These are phyloP conservation scores for Annulohypoxylon bovei DNA, from an alignment of 495 filamentous ascomycete genomes.

Conservation along the genomic window DNA sequence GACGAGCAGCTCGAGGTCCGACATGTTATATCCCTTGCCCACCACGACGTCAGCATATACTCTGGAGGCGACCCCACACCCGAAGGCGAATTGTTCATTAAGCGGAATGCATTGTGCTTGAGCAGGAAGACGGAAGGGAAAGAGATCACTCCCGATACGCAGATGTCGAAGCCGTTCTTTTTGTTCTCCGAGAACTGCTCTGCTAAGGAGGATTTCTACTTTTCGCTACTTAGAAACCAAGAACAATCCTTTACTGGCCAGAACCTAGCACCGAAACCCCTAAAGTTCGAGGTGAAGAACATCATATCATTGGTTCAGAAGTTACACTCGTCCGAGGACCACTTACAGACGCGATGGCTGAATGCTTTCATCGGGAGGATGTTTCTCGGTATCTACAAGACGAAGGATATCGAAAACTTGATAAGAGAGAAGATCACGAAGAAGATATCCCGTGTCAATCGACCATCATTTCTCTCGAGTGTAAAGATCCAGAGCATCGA, in stretches of 20 bases:
- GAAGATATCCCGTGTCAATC: slow-evolving; percentile 94
- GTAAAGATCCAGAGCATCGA: slow-evolving; percentile 83
- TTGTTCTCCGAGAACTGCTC: slow-evolving; percentile 94
- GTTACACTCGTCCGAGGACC: slow-evolving; percentile 91
- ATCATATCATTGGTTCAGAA: slow-evolving; percentile 87
- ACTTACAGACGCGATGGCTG: slow-evolving; percentile 91
- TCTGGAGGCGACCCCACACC: slow-evolving; percentile 82
- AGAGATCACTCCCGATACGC: slow-evolving; percentile 61
- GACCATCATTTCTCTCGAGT: slow-evolving; percentile 86
- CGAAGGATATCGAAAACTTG: slow-evolving; percentile 78
- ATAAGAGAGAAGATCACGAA: slow-evolving; percentile 89
- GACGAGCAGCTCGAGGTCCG: slow-evolving; percentile 88
- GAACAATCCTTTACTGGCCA: slow-evolving; percentile 67
- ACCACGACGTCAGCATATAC: slow-evolving; percentile 87
- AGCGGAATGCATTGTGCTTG: slow-evolving; percentile 91
- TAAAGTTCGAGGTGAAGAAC: slow-evolving; percentile 83
- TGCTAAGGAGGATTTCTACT: slow-evolving; percentile 98
- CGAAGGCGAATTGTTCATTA: slow-evolving; percentile 94
- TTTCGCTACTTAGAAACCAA: slow-evolving; percentile 87
- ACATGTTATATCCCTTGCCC: slow-evolving; percentile 90
- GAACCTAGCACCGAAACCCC: slow-evolving; percentile 71
- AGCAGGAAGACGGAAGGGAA: slow-evolving; percentile 71
- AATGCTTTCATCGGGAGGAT: slow-evolving; percentile 89
- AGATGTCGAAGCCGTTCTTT: slow-evolving; percentile 81
- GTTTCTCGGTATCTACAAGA: slow-evolving; percentile 89